These are phyloP conservation scores for Saturnispora besseyi DNA, from an alignment of 805 yeast species.

Conservation along the genomic window DNA sequence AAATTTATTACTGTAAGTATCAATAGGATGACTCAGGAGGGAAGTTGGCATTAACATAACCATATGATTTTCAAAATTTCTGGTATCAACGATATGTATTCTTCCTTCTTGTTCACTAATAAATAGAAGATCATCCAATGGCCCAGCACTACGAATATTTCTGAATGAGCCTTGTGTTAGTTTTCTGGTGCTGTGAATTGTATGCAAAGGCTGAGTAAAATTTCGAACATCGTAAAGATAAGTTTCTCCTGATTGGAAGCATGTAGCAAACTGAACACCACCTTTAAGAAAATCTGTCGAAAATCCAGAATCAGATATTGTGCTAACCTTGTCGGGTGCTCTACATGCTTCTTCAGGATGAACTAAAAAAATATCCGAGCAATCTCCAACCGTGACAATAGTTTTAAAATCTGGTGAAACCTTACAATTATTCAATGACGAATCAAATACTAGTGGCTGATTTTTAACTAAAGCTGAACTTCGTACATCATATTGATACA, in stretches of 20 bases:
- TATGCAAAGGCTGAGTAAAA: slow-evolving; percentile 41
- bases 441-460: slow-evolving; percentile 41
- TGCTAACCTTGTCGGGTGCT: slow-evolving; percentile 22
- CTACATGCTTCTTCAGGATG: slow-evolving; percentile 32
- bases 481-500: slow-evolving; percentile 55
- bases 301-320: slow-evolving; percentile 71
- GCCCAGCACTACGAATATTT: slow-evolving; percentile 45
- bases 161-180: slow-evolving; percentile 36
- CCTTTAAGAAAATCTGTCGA: slow-evolving; percentile 74
- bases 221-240: slow-evolving; percentile 70
- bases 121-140: slow-evolving; percentile 66
- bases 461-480: slow-evolving; percentile 32
- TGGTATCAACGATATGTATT: slow-evolving; percentile 74
- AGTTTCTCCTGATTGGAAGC: slow-evolving; percentile 81
- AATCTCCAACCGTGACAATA: slow-evolving; percentile 69
- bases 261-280: slow-evolving; percentile 64
- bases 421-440: slow-evolving; percentile 68
- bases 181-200: slow-evolving; percentile 52
- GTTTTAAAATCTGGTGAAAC: slow-evolving; percentile 54
- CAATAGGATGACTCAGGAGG: slow-evolving; percentile 1
- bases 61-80: slow-evolving; percentile 66
- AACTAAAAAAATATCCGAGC: slow-evolving; percentile 50
- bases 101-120: slow-evolving; percentile 81
- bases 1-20: background rate
- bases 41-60: slow-evolving; percentile 56